phyloP scores from a whole-genome alignment of 148 eudicot species.

The Agrostemma githago region DNA sequence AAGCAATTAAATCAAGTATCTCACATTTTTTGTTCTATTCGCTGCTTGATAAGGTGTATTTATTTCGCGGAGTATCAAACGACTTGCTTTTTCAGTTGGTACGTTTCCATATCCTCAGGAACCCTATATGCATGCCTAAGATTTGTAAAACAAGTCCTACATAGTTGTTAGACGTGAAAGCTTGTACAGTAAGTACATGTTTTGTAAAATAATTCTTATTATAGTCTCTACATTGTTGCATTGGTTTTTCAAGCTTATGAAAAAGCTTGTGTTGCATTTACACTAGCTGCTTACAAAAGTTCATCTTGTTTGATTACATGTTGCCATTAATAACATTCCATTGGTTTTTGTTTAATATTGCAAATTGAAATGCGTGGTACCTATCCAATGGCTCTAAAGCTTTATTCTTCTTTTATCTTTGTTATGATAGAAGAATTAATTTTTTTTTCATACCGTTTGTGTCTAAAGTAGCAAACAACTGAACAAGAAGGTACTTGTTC shows the following conservation, averaged over 20 bases:
- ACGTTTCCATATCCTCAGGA: slow-evolving; percentile 3
- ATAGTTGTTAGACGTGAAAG: too few relatives aligned
- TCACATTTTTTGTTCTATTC: slow-evolving; percentile 61
- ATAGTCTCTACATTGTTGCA: too few relatives aligned
- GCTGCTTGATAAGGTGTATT: slow-evolving; percentile 62
- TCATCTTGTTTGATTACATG: too few relatives aligned
- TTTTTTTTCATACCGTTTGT: background rate
- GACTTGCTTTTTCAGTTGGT: slow-evolving; percentile 90
- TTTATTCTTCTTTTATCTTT: background rate
- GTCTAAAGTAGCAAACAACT: background rate
- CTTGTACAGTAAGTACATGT: too few relatives aligned
- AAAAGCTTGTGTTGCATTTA: too few relatives aligned
- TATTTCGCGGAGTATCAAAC: slow-evolving; percentile 64
- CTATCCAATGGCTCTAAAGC: background rate
- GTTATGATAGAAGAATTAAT: background rate
- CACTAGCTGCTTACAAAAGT: too few relatives aligned
- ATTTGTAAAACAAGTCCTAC: background rate
- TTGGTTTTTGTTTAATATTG: background rate
- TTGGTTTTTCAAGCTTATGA: too few relatives aligned
- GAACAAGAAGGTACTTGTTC: too few relatives aligned
- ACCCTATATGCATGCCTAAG: background rate
- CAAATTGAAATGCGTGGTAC: background rate
- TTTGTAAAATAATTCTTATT: background rate
- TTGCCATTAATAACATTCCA: too few relatives aligned
- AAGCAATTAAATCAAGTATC: slow-evolving; percentile 71